Evolutionary conservation across 2,329 filamentous ascomycete genomes (phyloP), one percentile per base, ranked within the genome.

Genomic region (Aspergillus cejpii): DNA sequence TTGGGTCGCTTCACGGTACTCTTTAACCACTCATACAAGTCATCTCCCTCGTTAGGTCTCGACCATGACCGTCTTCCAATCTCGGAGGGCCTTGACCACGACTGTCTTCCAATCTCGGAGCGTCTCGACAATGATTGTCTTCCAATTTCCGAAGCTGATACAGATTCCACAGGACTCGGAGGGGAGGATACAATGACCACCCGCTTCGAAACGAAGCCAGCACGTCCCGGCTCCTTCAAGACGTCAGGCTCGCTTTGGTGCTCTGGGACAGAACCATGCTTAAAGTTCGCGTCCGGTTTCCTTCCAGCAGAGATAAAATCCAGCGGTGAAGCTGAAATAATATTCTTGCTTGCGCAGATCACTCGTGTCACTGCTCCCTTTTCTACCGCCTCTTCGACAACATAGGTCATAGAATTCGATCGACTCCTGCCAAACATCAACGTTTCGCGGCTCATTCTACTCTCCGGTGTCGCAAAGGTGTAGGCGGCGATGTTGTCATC

Each of bases 371-470:
- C 47, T 5, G 39, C 42, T 8, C 42, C 45, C 14, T 43, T 45
- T 6, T 42, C 17, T 17, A 5, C 17, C 11, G 31, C 40, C 17
- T 59, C 47, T 29, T 56, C 53, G 19, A 60, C 46, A 14, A 56
- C 39, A 23, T 56, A 59, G 4, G 53, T 44, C 14, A 58, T 29
- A 14, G 58, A 58, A 6, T 57, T 55, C 19, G 63, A 56, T 11
- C 47, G 46, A 17, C 53, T 59, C 7, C 52, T 54, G 39, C 54
- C 56, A 40, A 61, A 61, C 58, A 64, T 64, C 20, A 63, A 33
- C 8, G 54, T 59, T 21, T 56, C 56, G 5, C 62, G 56, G 28
- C 49, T 52, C 3, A 39, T 43, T 17, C 44, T 48, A 36, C 23
- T 39, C 17, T 60, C 52, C 1, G 47, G 50, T 7, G 44, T 41